phyloP scores from a whole-genome alignment of 2,329 filamentous ascomycete genomes.

The Fusarium sp. region DNA sequence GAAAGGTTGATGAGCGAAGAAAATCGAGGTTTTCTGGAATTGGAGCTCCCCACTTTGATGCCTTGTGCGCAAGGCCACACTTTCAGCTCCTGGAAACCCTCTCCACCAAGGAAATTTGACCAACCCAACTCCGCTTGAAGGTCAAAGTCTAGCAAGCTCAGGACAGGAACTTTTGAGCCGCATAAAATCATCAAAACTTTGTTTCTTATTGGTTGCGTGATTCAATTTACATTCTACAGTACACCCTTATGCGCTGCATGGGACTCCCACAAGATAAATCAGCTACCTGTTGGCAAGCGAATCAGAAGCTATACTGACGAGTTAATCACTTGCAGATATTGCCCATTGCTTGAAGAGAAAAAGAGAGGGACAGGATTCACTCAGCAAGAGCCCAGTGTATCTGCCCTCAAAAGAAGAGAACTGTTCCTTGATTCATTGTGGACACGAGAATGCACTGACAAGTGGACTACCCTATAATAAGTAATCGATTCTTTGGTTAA shows the following conservation, averaged over 20 bases:
- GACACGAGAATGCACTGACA: neutral
- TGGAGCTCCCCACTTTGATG: slow-evolving; percentile 48
- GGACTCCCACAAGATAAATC: neutral
- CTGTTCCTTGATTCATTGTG: neutral
- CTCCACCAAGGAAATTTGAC: slow-evolving; percentile 12
- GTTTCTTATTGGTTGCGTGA: neutral
- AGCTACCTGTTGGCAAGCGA: neutral
- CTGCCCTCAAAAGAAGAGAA: neutral
- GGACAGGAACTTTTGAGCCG: neutral
- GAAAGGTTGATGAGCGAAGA: slow-evolving; percentile 19
- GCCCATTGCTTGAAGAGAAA: neutral
- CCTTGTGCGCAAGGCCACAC: slow-evolving; percentile 47
- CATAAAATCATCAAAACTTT: neutral
- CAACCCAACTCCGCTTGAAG: neutral
- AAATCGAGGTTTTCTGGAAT: slow-evolving; percentile 43
- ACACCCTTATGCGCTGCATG: too few relatives aligned
- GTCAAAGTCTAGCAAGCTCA: neutral
- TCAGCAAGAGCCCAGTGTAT: neutral
- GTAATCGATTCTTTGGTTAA: neutral
- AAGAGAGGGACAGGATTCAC: too few relatives aligned
- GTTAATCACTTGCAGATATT: accelerated
- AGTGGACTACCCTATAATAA: neutral
- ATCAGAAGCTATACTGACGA: neutral
- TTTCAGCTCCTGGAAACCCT: neutral
- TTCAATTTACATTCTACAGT: too few relatives aligned